phyloP scores from a whole-genome alignment of 768 basidiomycete species.

The Suillus discolor region DNA sequence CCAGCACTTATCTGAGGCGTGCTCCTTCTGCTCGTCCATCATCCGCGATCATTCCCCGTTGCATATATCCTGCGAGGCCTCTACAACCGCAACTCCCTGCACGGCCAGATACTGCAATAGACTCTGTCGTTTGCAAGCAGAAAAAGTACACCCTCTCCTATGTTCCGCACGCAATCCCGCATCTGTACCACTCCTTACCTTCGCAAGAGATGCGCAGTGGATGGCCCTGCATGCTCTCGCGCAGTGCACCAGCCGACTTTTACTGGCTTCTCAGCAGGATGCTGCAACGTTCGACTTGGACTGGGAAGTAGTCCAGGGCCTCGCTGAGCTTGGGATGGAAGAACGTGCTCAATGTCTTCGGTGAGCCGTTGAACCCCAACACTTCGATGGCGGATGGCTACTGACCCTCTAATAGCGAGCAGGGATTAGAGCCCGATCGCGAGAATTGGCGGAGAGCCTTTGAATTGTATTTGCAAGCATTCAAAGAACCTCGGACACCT shows the following conservation, averaged over 20 bases:
- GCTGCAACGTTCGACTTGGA: conserved; percentile 40
- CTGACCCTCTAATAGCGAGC: conserved; percentile 26
- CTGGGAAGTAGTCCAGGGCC: conserved; percentile 55
- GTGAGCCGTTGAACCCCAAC: conserved; percentile 10
- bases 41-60: conserved; percentile 46
- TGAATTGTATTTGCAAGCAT: conserved; percentile 57
- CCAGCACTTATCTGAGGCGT: conserved; percentile 61
- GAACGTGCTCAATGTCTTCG: conserved; percentile 49
- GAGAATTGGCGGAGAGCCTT: conserved; percentile 70
- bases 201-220: conserved; percentile 64
- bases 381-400: not conserved
- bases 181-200: conserved; percentile 57
- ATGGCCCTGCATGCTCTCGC: conserved; percentile 71
- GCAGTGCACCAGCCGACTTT: conserved; percentile 63
- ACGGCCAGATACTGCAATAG: conserved; percentile 78
- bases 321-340: conserved; percentile 80
- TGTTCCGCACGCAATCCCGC: conserved; percentile 79
- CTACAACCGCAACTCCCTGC: conserved; percentile 47
- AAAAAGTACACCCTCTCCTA: conserved; percentile 66
- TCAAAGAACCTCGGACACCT: conserved; percentile 55
- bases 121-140: conserved; percentile 69
- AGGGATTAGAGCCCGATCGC: conserved; percentile 57
- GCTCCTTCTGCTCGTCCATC: conserved; percentile 74
- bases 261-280: conserved; percentile 56
- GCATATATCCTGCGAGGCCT: conserved; percentile 54